Base-by-base conservation (phyloP, 768 basidiomycete genomes). In the Thelephora aurantiotincta region DNA sequence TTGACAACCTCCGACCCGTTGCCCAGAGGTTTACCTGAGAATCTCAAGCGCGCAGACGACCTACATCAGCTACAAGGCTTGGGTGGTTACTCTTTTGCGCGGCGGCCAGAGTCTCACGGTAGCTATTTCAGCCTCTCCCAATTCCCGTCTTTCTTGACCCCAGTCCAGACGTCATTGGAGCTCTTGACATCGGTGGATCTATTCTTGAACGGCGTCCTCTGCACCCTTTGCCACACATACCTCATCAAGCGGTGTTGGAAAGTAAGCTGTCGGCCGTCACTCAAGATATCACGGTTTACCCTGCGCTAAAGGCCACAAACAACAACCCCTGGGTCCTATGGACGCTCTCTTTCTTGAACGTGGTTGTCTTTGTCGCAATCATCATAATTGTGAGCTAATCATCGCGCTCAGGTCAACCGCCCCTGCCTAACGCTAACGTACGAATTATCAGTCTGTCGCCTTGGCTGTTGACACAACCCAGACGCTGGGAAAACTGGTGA, bases 171-270 rank as follows among this genome's bases (percentile, higher is more conserved):
- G 63, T 48, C 55, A 55, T 0, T 64, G 38, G 14, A 18, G 14
- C 9, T 14, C 14, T 18, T 74, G 16, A 61, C 68, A 50, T 72
- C 68, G 67, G 59, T 66, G 0, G 71, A 73, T 44, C 52, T 74
- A 33, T 68, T 75, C 47, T 45, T 74, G 33, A 75, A 74, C 52
- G 71, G 71, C 2, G 53, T 68, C 7, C 67, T 75, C 34, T 69
- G 66, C 52, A 59, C 65, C 47, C 44, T 71, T 33, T 75, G 73
- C 53, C 68, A 76, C 54, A 57, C 63, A 2, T 76, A 70, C 50
- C 71, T 72, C 38, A 68, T 75, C 22, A 60, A 66, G 34, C 60
- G 69, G 46, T 75, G 74, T 48, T 77, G 73, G 71, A 72, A 71
- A 65, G 75, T 70, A 43, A 13, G 62, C 30, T 6, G 5, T 30